phyloP scores from a whole-genome alignment of 1,284 basidiomycete genomes.

The Vanrija pseudolonga region DNA sequence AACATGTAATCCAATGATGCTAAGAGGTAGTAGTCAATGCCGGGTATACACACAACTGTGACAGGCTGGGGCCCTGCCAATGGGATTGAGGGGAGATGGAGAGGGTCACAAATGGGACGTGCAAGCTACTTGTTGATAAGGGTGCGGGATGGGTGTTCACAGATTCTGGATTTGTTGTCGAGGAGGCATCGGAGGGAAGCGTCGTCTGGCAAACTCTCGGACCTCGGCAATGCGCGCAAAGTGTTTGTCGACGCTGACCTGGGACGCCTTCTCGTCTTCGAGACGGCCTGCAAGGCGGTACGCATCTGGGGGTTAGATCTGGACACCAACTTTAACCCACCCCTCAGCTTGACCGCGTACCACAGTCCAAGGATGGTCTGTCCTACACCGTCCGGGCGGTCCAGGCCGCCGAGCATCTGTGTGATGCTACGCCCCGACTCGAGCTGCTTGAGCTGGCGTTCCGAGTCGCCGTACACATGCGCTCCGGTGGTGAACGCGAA shows the following conservation, averaged over 20 bases:
- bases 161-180: too few species aligned
- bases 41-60: background rate
- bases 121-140: too few species aligned
- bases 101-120: too few species aligned
- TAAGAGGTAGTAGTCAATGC: background rate
- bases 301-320: constrained; percentile 15
- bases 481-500: constrained; percentile 42
- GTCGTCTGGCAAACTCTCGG: constrained; percentile 1
- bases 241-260: constrained; percentile 12
- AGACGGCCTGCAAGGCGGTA: constrained; percentile 20
- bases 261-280: constrained; percentile 13
- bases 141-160: too few species aligned
- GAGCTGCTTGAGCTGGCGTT: constrained; percentile 31
- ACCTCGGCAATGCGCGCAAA: constrained; percentile 17
- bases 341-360: constrained; percentile 35
- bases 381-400: constrained; percentile 35
- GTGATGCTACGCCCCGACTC: constrained; percentile 35
- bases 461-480: constrained; percentile 32
- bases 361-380: constrained; percentile 35
- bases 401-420: constrained; percentile 32
- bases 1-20: constrained; percentile 10
- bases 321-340: constrained; percentile 17
- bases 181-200: constrained; percentile 4
- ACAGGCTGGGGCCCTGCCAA: too few species aligned
- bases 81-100: too few species aligned